Conservation (phyloP, 176 grass and related monocot genomes). For the Paspalum vaginatum region DNA sequence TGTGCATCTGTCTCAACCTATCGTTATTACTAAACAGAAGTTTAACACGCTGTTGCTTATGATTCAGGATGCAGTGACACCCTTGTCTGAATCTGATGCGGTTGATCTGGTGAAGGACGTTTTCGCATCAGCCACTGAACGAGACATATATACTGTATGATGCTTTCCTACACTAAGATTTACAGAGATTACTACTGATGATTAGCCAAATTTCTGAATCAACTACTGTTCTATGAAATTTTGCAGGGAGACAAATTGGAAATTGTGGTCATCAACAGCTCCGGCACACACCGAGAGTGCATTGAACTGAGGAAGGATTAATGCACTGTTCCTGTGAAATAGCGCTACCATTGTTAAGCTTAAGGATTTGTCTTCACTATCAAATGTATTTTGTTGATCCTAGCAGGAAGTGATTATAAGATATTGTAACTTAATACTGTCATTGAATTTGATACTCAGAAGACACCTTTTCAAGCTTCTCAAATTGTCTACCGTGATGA, state of each 20-base stretch:
- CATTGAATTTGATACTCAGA: background rate
- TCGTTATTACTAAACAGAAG: background rate
- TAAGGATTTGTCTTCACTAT: background rate
- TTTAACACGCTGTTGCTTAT: slow-evolving; percentile 8
- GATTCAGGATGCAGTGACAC: slow-evolving; percentile 64
- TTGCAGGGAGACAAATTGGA: slow-evolving; percentile 69
- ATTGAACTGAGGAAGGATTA: slow-evolving; percentile 72
- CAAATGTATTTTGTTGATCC: slow-evolving; percentile 13
- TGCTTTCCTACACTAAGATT: background rate
- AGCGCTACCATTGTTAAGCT: background rate
- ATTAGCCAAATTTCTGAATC: background rate
- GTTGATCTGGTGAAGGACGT: slow-evolving; percentile 81
- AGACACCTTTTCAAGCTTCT: background rate
- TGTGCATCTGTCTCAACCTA: background rate
- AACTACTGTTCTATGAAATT: slow-evolving; percentile 5
- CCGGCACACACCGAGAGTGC: slow-evolving; percentile 41
- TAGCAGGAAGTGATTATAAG: background rate
- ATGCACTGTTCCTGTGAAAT: background rate
- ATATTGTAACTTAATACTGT: background rate
- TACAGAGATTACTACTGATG: background rate
- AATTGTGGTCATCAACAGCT: slow-evolving; percentile 61
- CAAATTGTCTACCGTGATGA: background rate
- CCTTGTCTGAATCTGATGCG: slow-evolving; percentile 60
- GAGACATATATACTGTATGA: slow-evolving; percentile 72
- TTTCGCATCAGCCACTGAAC: slow-evolving; percentile 74